Conservation (phyloP, 73 alveolate species). For the Blepharisma japonicum region DNA sequence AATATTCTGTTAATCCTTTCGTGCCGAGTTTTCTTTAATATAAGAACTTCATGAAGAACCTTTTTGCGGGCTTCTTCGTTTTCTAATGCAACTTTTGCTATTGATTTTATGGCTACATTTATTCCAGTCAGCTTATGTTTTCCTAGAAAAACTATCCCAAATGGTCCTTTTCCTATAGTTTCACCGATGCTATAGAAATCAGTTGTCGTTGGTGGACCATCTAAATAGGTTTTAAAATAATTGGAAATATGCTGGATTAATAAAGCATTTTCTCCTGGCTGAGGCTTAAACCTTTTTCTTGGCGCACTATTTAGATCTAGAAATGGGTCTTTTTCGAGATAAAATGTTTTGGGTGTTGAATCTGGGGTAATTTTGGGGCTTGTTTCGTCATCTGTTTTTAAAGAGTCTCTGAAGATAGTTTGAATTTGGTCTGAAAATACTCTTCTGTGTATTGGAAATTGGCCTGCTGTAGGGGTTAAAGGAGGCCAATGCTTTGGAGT, state of each 20-base stretch:
- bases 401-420: too few species aligned
- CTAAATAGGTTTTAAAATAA: background rate
- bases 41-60: slow-evolving; percentile 81
- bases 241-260: background rate
- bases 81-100: slow-evolving; percentile 51
- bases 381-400: too few species aligned
- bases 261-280: background rate
- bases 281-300: too few species aligned
- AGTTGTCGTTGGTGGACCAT: slow-evolving; percentile 12
- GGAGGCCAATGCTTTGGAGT: too few species aligned
- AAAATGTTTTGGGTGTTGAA: too few species aligned
- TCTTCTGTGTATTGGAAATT: too few species aligned
- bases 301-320: too few species aligned
- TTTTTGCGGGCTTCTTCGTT: slow-evolving; percentile 67
- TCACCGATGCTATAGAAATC: slow-evolving; percentile 61
- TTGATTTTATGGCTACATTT: slow-evolving; percentile 91
- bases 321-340: too few species aligned
- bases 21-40: slow-evolving; percentile 58
- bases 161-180: slow-evolving; percentile 95
- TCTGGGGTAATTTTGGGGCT: too few species aligned
- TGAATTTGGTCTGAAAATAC: too few species aligned
- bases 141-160: slow-evolving; percentile 92
- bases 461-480: too few species aligned
- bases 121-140: slow-evolving; percentile 87
- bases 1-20: slow-evolving; percentile 68